Evolutionary conservation across 306 rosid genomes (phyloP).

Genomic region (Mimosa bimucronata): DNA sequence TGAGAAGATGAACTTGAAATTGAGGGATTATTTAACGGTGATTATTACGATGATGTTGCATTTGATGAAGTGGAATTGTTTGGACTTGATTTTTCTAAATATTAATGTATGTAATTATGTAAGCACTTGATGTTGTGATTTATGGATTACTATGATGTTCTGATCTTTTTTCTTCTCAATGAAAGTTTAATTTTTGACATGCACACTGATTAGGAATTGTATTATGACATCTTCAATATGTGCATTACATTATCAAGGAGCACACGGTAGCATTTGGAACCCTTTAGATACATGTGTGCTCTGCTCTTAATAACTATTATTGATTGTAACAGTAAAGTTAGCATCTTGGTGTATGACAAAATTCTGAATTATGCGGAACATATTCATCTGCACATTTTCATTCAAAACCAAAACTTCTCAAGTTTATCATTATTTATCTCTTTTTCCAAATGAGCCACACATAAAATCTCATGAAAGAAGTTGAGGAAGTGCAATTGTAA

Average conservation of each 20-base stretch:
- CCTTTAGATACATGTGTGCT: neutral
- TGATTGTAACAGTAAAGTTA: neutral
- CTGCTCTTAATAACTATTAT: neutral
- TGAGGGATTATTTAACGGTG: too few relatives aligned
- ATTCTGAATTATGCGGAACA: conserved; percentile 6
- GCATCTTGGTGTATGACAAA: conserved; percentile 6
- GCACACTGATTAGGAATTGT: too few relatives aligned
- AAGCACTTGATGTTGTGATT: too few relatives aligned
- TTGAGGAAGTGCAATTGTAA: neutral
- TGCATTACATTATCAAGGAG: neutral
- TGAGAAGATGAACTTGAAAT: too few relatives aligned
- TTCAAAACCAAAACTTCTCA: neutral
- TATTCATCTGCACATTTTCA: conserved; percentile 6
- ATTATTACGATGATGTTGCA: too few relatives aligned
- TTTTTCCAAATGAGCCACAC: neutral
- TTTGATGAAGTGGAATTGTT: too few relatives aligned
- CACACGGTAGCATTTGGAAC: neutral
- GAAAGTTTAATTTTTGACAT: too few relatives aligned
- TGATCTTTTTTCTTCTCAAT: too few relatives aligned
- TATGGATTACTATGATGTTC: too few relatives aligned
- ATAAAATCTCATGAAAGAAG: neutral
- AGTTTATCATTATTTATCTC: neutral
- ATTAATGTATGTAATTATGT: too few relatives aligned
- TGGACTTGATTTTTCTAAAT: too few relatives aligned
- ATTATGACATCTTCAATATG: too few relatives aligned